A percentile compares a stretch with the other conserved stretches of the same genome.
Conservation (phyloP, 2,329 filamentous ascomycete genomes). For the Phoma sp. region DNA sequence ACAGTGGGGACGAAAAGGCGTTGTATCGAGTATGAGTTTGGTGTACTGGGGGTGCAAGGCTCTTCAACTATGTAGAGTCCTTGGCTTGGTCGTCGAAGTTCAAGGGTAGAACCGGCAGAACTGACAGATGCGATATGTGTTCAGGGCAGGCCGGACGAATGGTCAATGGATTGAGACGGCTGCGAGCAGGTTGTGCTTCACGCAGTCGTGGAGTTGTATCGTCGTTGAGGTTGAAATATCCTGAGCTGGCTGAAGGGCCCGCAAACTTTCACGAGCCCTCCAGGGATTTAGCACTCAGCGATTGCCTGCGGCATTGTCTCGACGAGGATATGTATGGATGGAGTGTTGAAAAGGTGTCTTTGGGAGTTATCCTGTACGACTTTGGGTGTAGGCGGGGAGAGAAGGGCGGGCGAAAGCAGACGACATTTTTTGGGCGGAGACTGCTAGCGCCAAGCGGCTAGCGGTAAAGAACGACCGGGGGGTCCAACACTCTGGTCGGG, state of each 20-base stretch:
- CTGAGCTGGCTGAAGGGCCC: constrained; percentile 80
- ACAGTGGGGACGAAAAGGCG: constrained; percentile 28
- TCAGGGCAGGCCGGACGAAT: constrained; percentile 42
- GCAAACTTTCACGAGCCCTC: constrained; percentile 64
- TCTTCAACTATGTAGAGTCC: constrained; percentile 47
- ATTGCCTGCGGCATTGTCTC: constrained; percentile 57
- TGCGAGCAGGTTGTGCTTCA: constrained; percentile 43
- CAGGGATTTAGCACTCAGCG: constrained; percentile 81
- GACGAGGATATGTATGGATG: constrained; percentile 49
- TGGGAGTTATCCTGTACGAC: constrained; percentile 42
- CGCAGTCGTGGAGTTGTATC: constrained; percentile 48
- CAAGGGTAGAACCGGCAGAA: constrained; percentile 37
- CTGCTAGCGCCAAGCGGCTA: constrained; percentile 30
- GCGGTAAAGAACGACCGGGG: constrained; percentile 25
- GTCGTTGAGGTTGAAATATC: constrained; percentile 66
- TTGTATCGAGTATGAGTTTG: constrained; percentile 33
- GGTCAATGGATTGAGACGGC: constrained; percentile 39
- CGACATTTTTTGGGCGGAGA: constrained; percentile 31
- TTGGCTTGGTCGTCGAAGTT: constrained; percentile 43
- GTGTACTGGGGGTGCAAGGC: constrained; percentile 43
- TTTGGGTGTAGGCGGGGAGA: constrained; percentile 49
- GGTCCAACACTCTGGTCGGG: constrained; percentile 19
- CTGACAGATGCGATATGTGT: constrained; percentile 41
- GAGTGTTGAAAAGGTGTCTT: constrained; percentile 29
- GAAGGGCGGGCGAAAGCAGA: constrained; percentile 35